Evolutionary conservation across 1,284 basidiomycete genomes (phyloP).

Genomic region (Prillingera fragicola): DNA sequence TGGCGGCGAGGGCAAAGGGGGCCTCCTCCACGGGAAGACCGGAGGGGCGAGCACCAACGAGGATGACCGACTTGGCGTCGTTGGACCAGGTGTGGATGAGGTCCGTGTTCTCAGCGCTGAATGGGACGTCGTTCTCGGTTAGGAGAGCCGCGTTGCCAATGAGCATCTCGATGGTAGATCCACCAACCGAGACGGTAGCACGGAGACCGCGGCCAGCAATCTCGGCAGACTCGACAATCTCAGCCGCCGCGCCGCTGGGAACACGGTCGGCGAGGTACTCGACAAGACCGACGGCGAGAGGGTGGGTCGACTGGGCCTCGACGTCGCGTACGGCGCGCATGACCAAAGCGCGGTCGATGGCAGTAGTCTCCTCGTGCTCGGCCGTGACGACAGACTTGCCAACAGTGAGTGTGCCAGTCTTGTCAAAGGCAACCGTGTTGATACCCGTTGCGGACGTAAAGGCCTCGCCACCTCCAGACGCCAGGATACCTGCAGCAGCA

Average conservation of each 20-base stretch:
- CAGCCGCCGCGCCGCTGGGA: constrained; percentile 47
- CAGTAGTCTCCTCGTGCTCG: constrained; percentile 28
- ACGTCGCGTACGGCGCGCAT: constrained; percentile 67
- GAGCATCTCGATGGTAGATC: constrained; percentile 62
- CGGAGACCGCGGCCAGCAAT: constrained; percentile 84
- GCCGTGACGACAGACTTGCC: constrained; percentile 58
- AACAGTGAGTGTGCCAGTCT: constrained; percentile 94
- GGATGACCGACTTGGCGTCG: constrained; percentile 74
- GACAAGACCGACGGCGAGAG: constrained; percentile 86
- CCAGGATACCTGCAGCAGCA: constrained; percentile 92
- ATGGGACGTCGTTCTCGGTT: constrained; percentile 23
- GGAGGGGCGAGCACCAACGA: constrained; percentile 58
- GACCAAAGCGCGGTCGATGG: constrained; percentile 47
- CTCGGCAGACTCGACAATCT: constrained; percentile 66
- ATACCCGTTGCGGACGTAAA: constrained; percentile 83
- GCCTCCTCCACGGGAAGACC: constrained; percentile 51
- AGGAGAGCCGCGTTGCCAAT: constrained; percentile 19
- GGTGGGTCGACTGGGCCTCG: constrained; percentile 90
- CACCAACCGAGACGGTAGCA: constrained; percentile 62
- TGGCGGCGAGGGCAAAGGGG: constrained; percentile 8
- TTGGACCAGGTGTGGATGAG: constrained; percentile 65
- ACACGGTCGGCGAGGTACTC: constrained; percentile 58
- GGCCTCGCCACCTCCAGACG: constrained; percentile 90
- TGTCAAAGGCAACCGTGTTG: constrained; percentile 82
- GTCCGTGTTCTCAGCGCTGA: constrained; percentile 49